phyloP scores from a whole-genome alignment of 371 early-diverging fungal species.

The Rhizopus stolonifer region DNA sequence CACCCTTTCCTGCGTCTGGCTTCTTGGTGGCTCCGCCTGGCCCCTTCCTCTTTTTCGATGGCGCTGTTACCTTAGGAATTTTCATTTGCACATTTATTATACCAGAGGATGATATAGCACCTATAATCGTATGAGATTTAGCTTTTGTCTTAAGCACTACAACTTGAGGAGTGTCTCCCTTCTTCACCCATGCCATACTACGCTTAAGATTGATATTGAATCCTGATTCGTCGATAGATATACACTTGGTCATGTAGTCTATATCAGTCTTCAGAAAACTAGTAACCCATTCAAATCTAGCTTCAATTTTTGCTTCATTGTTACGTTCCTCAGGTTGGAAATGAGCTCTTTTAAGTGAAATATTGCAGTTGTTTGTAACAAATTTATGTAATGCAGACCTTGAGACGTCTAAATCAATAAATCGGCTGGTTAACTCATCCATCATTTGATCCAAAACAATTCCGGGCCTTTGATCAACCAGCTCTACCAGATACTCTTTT shows the following conservation, averaged over 20 bases:
- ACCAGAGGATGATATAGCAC: constrained; percentile 7
- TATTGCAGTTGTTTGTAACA: not conserved
- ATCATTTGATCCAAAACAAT: constrained; percentile 12
- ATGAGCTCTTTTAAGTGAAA: constrained; percentile 4
- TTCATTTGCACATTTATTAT: constrained; percentile 8
- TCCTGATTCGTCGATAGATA: too few relatives aligned
- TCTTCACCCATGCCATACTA: constrained; percentile 5
- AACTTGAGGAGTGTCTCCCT: constrained; percentile 5
- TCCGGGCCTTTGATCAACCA: constrained; percentile 6
- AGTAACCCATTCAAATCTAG: constrained; percentile 5
- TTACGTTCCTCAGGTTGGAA: constrained; percentile 4
- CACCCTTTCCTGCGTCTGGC: constrained; percentile 1
- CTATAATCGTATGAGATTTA: constrained; percentile 9
- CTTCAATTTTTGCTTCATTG: constrained; percentile 1
- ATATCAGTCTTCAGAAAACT: too few relatives aligned
- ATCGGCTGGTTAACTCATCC: constrained; percentile 1
- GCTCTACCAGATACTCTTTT: constrained; percentile 1
- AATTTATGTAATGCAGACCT: constrained; percentile 4
- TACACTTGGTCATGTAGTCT: too few relatives aligned
- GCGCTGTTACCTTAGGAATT: not conserved
- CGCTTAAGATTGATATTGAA: constrained; percentile 19
- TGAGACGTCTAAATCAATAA: not conserved
- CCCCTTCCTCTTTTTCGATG: too few relatives aligned
- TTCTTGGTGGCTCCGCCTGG: constrained; percentile 2
- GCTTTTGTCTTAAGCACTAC: constrained; percentile 15